Evolutionary conservation across 192 early-diverging fungal species (phyloP), one percentile per base, ranked within the genome.

Genomic region (Haplosporangium gracile): DNA sequence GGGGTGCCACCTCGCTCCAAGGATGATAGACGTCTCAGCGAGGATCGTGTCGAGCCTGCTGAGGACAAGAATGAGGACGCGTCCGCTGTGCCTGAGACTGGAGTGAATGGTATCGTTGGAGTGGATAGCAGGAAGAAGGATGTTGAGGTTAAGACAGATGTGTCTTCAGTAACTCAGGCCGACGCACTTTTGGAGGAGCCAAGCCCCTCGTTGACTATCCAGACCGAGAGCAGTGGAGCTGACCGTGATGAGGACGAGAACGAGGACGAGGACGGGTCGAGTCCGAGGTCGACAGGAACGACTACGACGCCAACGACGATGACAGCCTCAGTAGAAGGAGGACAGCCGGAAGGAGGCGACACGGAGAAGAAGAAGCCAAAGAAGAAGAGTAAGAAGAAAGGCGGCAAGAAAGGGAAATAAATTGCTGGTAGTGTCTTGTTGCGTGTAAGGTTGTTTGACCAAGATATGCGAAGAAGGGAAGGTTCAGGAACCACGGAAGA

Each of bases 311-410:
- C 68, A 43, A 18, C 43, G 18, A 65, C 36, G 2, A 71, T 42
- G 2, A 42, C 26, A 26, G 15, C 57, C 24, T 9, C 60, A 26
- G 57, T 16, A 13, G 75, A n/a, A 24, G 53, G 40, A 40, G 39
- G 57, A 40, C 57, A 20, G 26, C 13, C 60, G 60, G 49, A 70
- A 42, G 78, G 16, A 53, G 36, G 76, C 76, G 40, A 81, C 20
- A 32, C 43, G 38, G 42, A 60, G 26, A 72, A 72, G 55, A 84
- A 84, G 73, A 84, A 76, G 74, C 47, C 43, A 40, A 78, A 78
- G 26, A 84, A 79, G 72, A 79, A 76, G 73, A 72, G n/a, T 39
- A 84, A 84, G 63, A 84, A 84, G 68, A 84, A 76, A 40, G 42
- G 60, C 36, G 38, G 73, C 29, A 76, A 84, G 77, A 76, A 75